Evolutionary conservation across 1,139 yeast genomes (phyloP), one percentile per base, ranked within the genome.

Genomic region (Hyphopichia wangnamkhiaoensis): DNA sequence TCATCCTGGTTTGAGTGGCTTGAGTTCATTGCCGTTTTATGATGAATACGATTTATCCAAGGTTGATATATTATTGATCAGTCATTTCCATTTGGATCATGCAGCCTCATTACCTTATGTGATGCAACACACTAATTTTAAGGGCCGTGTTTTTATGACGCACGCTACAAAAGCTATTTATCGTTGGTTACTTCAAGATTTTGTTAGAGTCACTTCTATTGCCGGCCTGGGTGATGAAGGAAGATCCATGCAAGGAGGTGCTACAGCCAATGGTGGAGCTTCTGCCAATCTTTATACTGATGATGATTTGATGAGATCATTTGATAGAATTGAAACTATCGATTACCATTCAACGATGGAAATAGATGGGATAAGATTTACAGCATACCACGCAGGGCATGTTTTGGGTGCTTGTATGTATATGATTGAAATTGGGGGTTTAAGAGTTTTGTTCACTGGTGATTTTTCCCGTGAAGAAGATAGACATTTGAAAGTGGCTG

Each of bases 301-400:
- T 54, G 96, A 88, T 38, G 99, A 93, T 63, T 71, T 94, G 48
- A 80, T 83, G 55, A 83, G 82, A 41, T 88, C 97, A 0, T 89
- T 93, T 58, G 96, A 90, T 54, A 70, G 80, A 47, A 93, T 93
- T 38, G 98, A 94, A 61, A 89, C 98, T 0, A 80, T 93, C 28
- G 98, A 93, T 61, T 93, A 85, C 62, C 98, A 93, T 63, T 89
- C 97, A 5, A 93, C 98, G 0, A 79, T 90, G 54, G 98, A 93
- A 54, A 86, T 91, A 31, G 94, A 85, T 41, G 98, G 98, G 37
- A 84, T 94, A 42, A 74, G 95, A 55, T 93, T 93, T 66, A 94
- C 98, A 1, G 98, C 98, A 4, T 94, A 85, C 61, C 98, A 93
- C 65, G 99, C 98, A 3, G 99, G 99, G 13, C 99, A 93, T 73